Conservation (phyloP, 495 filamentous ascomycete genomes). For the Annulohypoxylon stygium region DNA sequence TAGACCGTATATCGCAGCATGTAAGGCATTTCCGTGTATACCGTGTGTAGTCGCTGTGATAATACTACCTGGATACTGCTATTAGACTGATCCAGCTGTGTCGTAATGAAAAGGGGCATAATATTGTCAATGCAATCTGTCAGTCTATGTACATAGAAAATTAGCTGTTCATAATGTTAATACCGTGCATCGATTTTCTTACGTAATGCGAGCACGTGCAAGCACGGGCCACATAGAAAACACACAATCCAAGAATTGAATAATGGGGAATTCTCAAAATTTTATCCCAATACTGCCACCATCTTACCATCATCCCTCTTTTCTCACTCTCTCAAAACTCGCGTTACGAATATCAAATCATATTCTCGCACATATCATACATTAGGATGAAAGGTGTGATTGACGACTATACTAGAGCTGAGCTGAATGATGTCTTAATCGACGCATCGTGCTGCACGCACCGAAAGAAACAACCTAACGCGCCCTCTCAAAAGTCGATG, state of each 20-base stretch:
- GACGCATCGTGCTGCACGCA: conserved; percentile 19
- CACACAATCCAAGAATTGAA: conserved; percentile 28
- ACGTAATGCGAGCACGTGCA: conserved; percentile 31
- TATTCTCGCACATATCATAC: not conserved
- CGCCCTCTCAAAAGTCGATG: conserved; percentile 12
- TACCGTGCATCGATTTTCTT: not conserved
- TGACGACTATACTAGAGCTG: conserved; percentile 20
- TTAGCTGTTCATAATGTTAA: too few species aligned
- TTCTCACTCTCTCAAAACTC: not conserved
- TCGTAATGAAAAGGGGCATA: too few species aligned
- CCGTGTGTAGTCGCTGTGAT: too few species aligned
- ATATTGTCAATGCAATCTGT: too few species aligned
- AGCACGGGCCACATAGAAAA: conserved; percentile 27
- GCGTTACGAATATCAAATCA: conserved; percentile 2
- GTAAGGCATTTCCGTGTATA: too few species aligned
- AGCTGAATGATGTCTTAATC: conserved; percentile 27
- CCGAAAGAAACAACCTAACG: conserved; percentile 27
- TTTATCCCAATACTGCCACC: conserved; percentile 25
- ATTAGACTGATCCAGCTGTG: too few species aligned
- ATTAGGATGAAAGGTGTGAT: not conserved
- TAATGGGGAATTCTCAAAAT: conserved; percentile 11
- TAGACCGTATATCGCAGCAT: too few species aligned
- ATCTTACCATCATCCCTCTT: conserved; percentile 7
- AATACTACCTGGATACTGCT: too few species aligned
- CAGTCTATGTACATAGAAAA: too few species aligned